Percentiles rank a stretch among this genome's conserved stretches.
Evolutionary conservation across 768 basidiomycete species (phyloP).

Genomic region (Macrolepiota dolichaula): DNA sequence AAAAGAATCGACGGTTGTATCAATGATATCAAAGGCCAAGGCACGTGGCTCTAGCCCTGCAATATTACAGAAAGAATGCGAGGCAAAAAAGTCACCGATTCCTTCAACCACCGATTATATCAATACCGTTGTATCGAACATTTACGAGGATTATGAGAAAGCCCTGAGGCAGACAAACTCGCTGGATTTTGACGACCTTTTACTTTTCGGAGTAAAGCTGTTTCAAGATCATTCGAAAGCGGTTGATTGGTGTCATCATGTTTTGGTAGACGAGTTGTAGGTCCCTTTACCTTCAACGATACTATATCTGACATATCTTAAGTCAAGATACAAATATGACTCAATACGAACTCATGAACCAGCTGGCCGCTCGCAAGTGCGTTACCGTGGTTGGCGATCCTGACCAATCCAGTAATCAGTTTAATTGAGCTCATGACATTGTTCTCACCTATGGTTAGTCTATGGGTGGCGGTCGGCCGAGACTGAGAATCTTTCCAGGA

Average conservation of each 20-base stretch:
- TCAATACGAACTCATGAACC: constrained; percentile 78
- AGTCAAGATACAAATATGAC: constrained; percentile 32
- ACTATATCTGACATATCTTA: background rate
- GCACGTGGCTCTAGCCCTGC: constrained; percentile 59
- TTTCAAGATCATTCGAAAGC: constrained; percentile 18
- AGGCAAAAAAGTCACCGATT: constrained; percentile 8
- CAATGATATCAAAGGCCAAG: constrained; percentile 74
- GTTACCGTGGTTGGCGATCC: constrained; percentile 88
- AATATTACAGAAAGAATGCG: constrained; percentile 23
- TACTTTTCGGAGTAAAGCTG: constrained; percentile 21
- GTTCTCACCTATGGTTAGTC: constrained; percentile 33
- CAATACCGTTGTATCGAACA: constrained; percentile 40
- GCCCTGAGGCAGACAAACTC: constrained; percentile 59
- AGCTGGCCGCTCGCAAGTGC: constrained; percentile 52
- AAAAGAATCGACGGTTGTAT: constrained; percentile 51
- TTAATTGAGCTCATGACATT: background rate
- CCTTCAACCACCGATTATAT: constrained; percentile 19
- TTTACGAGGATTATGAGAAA: constrained; percentile 68
- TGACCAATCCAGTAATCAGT: constrained; percentile 71
- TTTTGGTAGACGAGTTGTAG: constrained; percentile 32
- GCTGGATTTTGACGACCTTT: constrained; percentile 71
- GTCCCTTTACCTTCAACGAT: constrained; percentile 11
- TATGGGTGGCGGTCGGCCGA: constrained; percentile 89
- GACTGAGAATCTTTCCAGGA: constrained; percentile 67
- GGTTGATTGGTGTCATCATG: constrained; percentile 25